Base-by-base conservation (phyloP, 2,329 filamentous ascomycete genomes). In the Blastomyces emzantsi region DNA sequence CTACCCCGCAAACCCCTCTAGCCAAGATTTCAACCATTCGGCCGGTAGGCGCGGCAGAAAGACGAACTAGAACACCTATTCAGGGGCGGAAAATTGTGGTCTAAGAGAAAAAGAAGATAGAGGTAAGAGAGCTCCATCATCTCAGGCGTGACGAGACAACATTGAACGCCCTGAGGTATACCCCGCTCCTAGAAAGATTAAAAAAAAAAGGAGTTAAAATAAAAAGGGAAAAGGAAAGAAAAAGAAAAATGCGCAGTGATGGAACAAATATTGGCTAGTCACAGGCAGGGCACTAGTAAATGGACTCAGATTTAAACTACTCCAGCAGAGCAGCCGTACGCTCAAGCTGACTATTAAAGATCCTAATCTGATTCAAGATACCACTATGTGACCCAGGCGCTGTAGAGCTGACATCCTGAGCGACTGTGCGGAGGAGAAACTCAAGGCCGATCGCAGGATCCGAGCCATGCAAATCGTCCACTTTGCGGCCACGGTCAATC, bases 281-380 rank as follows among this genome's bases (percentile, higher is more conserved):
- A 36, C 17, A 6, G 43, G 17, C 7, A 52, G 25, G 2, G 13
- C 13, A 30, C 15, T 13, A 9, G 4, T 3, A 30, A 28, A 17
- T 11, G 49, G 15, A 15, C 13, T 13, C 49, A 30, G 1, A 36
- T 25, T 30, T 19, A 28, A 28, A 25, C 19, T 56, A 36, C 39
- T 57, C 61, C 52, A 62, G 30, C 52, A 62, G 36, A n/a, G 51
- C 52, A n/a, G 52, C 61, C 28, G 61, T 57, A 7, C 63, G 47
- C 65, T 80, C 77, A 25, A 80, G 71, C 66, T 77, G 75, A 36
- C 71, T 71, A 67, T 80, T 80, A 66, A 80, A 79, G 2, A 67
- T 66, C 60, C 72, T 74, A 41, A 80, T 73, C 63, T 74, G 76
- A 56, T 74, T 70, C 60, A 80, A 66, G 7, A 79, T 67, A 22